Percentiles rank a stretch among this genome's conserved stretches.
These are phyloP conservation scores for Rhizopus stolonifer DNA, from an alignment of 371 early-diverging fungal species.

Conservation along the genomic window DNA sequence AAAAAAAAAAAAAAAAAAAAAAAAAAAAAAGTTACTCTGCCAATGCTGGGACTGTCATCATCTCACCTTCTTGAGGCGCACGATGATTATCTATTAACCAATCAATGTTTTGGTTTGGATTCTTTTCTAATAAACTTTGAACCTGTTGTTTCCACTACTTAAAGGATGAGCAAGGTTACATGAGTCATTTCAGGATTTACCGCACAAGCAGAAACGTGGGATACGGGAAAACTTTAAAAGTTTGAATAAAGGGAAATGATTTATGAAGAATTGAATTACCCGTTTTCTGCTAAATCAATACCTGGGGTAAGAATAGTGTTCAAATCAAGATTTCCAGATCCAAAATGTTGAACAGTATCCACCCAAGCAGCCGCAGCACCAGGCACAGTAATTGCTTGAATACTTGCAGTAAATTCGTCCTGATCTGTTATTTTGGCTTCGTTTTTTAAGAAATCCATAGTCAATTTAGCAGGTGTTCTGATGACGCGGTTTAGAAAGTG, in stretches of 20 bases:
- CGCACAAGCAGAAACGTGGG: constrained; percentile 28
- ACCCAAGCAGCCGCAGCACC: constrained; percentile 84
- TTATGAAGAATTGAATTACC: constrained; percentile 34
- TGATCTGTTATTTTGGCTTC: constrained; percentile 31
- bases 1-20: background rate
- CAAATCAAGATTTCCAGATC: constrained; percentile 65
- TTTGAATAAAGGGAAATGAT: background rate
- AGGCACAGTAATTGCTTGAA: constrained; percentile 77
- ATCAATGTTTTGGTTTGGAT: constrained; percentile 47
- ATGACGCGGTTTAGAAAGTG: background rate
- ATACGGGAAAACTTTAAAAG: constrained; percentile 40
- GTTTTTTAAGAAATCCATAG: constrained; percentile 40
- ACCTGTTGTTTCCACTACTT: constrained; percentile 60
- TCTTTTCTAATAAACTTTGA: constrained; percentile 37
- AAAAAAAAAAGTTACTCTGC: constrained; percentile 46
- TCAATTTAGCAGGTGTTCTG: constrained; percentile 65
- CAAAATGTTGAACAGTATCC: constrained; percentile 71
- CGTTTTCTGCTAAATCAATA: constrained; percentile 70
- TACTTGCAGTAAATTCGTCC: constrained; percentile 45
- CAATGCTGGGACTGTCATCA: constrained; percentile 59
- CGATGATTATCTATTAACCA: constrained; percentile 57
- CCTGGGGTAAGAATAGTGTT: constrained; percentile 68
- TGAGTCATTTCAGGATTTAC: constrained; percentile 10
- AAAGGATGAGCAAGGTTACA: no score
- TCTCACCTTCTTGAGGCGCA: constrained; percentile 68